Evolutionary conservation across 2,329 filamentous ascomycete species (phyloP).

Genomic region (Polychaeton citri): DNA sequence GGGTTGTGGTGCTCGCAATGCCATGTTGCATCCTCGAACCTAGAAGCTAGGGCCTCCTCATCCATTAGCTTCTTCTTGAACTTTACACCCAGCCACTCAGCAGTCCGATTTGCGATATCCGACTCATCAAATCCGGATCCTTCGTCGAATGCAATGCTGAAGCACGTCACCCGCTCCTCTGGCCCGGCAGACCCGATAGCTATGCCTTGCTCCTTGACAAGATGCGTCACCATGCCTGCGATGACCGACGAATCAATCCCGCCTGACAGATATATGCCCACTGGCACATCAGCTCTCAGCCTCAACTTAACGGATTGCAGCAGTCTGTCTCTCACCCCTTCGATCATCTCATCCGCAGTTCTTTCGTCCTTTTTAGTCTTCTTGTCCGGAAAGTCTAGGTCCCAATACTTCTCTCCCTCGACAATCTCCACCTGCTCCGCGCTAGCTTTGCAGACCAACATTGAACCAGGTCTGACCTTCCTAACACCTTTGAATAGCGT

Average conservation of each 20-base stretch:
- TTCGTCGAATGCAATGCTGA: conserved; percentile 41
- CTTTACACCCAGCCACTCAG: conserved; percentile 34
- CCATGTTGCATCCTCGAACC: conserved; percentile 33
- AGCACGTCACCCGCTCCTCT: conserved; percentile 30
- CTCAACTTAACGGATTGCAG: conserved; percentile 41
- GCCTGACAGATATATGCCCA: conserved; percentile 44
- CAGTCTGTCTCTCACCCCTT: conserved; percentile 35
- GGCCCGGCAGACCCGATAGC: conserved; percentile 31
- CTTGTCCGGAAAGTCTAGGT: conserved; percentile 40
- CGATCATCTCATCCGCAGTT: conserved; percentile 37
- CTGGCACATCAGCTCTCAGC: conserved; percentile 43
- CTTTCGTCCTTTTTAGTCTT: conserved; percentile 26
- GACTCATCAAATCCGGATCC: conserved; percentile 39
- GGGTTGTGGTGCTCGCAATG: conserved; percentile 32
- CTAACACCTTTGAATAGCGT: conserved; percentile 40
- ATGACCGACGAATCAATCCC: conserved; percentile 46
- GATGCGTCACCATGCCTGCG: conserved; percentile 42
- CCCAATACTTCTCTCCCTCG: conserved; percentile 35
- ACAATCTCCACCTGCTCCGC: conserved; percentile 12
- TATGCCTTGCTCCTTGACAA: conserved; percentile 34
- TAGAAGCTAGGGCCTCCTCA: conserved; percentile 29
- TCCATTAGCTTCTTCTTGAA: conserved; percentile 30
- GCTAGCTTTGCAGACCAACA: conserved; percentile 25
- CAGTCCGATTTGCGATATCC: conserved; percentile 34
- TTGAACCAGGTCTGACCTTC: conserved; percentile 33